Evolutionary conservation across 192 early-diverging fungal species (phyloP).

Genomic region (Dissophora globulifera): DNA sequence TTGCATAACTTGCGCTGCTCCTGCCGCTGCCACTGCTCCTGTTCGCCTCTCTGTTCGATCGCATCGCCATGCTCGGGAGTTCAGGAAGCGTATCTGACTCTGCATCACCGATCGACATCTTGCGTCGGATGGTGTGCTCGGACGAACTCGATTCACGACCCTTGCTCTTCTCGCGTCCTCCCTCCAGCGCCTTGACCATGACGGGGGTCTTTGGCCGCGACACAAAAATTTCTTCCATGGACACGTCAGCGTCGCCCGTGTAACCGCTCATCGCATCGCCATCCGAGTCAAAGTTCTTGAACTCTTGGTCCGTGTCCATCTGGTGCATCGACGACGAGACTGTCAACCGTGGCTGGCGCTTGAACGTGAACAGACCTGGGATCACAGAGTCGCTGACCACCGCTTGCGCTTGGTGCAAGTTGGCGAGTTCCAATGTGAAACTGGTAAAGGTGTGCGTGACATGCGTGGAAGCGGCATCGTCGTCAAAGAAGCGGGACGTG

Average conservation of each 20-base stretch:
- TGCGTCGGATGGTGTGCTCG: conserved; percentile 3
- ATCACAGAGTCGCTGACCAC: conserved; percentile 40
- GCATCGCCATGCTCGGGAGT: conserved; percentile 13
- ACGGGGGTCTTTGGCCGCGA: conserved; percentile 23
- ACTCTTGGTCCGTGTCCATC: conserved; percentile 41
- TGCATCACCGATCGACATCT: conserved; percentile 30
- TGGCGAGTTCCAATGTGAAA: conserved; percentile 35
- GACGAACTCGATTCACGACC: conserved; percentile 15
- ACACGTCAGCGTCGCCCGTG: conserved; percentile 47
- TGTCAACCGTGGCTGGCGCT: conserved; percentile 24
- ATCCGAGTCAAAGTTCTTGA: conserved; percentile 47
- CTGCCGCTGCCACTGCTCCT: conserved; percentile 19
- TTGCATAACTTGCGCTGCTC: not conserved
- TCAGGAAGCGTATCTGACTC: conserved; percentile 44
- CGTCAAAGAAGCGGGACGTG: not conserved
- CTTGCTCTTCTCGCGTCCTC: conserved; percentile 7
- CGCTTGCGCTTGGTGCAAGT: conserved; percentile 31
- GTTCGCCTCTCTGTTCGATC: conserved; percentile 26
- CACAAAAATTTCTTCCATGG: conserved; percentile 51
- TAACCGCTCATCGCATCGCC: conserved; percentile 49
- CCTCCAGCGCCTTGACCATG: no score
- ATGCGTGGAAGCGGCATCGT: conserved; percentile 29
- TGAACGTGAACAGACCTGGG: conserved; percentile 44
- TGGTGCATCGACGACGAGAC: conserved; percentile 22
- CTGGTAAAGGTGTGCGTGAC: conserved; percentile 46